A percentile compares a stretch with the other conserved stretches of the same genome.
Conservation (phyloP, 108 stramenopile genomes). For the Cylindrotheca fusiformis region DNA sequence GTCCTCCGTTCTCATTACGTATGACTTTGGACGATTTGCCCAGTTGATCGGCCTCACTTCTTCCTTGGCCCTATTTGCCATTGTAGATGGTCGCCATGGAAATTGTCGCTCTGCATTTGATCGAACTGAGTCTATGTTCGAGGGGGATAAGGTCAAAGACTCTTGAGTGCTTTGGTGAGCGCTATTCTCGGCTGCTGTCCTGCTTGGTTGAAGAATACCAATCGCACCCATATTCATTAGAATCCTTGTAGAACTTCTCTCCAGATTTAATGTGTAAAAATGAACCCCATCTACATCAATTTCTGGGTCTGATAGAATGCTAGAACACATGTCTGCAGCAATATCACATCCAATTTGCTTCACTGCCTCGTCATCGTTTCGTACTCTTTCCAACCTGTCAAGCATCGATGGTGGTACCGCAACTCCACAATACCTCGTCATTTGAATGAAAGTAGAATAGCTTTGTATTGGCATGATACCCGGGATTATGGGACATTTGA, state of each 20-base stretch:
- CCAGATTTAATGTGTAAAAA: conserved; percentile 96
- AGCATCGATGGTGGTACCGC: conserved; percentile 64
- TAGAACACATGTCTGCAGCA: conserved; percentile 75
- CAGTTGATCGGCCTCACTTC: conserved; percentile 96
- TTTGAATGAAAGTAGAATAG: conserved; percentile 70
- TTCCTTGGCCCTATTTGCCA: conserved; percentile 71
- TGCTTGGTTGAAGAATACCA: conserved; percentile 3
- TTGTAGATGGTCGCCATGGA: conserved; percentile 79
- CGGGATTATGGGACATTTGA: conserved; percentile 89
- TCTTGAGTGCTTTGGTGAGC: neutral
- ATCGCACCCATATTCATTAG: conserved; percentile 59
- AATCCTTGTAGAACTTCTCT: conserved; percentile 79
- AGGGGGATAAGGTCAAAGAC: neutral
- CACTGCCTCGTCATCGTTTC: conserved; percentile 92
- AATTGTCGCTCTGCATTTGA: conserved; percentile 32
- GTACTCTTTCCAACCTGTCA: conserved; percentile 64
- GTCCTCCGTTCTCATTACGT: conserved; percentile 90
- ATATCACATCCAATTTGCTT: conserved; percentile 89
- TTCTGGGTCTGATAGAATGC: conserved; percentile 41
- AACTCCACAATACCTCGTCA: conserved; percentile 82
- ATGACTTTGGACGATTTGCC: conserved; percentile 95
- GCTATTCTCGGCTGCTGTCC: neutral
- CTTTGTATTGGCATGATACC: conserved; percentile 96
- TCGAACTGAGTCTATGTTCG: conserved; percentile 20
- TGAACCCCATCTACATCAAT: conserved; percentile 71